Conservation (phyloP, 106 monocot genomes). For the Acorus gramineus region DNA sequence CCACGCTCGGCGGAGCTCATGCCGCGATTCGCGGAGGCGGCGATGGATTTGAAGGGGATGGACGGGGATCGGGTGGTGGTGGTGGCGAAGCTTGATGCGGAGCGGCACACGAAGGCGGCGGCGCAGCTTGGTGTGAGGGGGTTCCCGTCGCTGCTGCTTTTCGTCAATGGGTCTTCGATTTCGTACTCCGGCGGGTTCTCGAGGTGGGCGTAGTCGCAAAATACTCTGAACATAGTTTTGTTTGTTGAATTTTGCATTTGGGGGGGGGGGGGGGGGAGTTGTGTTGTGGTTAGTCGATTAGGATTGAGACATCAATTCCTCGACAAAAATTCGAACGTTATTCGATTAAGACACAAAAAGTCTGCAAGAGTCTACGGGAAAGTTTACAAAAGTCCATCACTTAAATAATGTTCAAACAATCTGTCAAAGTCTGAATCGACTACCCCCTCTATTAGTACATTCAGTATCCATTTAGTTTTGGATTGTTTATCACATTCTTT, state of each 20-base stretch:
- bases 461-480: no score
- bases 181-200: slow-evolving; percentile 63
- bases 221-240: not conserved
- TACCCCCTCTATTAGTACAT: no score
- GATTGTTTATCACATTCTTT: no score
- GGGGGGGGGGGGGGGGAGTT: not conserved
- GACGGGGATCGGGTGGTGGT: slow-evolving; percentile 31
- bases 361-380: no score
- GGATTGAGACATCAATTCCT: not conserved
- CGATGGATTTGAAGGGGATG: slow-evolving; percentile 47
- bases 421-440: no score
- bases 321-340: no score
- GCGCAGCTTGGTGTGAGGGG: slow-evolving; percentile 55
- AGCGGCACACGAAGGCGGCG: slow-evolving; percentile 70
- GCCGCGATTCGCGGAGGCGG: slow-evolving; percentile 84
- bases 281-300: no score
- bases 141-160: slow-evolving; percentile 74
- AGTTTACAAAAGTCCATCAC: no score
- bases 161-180: slow-evolving; percentile 53
- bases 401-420: no score
- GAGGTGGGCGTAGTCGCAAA: slow-evolving; percentile 21
- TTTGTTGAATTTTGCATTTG: not conserved
- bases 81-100: slow-evolving; percentile 85
- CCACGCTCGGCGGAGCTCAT: slow-evolving; percentile 82
- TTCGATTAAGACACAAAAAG: no score